Evolutionary conservation across 192 early-diverging fungal genomes (phyloP), one percentile per base, ranked within the genome.

Genomic region (Coemansia reversa): DNA sequence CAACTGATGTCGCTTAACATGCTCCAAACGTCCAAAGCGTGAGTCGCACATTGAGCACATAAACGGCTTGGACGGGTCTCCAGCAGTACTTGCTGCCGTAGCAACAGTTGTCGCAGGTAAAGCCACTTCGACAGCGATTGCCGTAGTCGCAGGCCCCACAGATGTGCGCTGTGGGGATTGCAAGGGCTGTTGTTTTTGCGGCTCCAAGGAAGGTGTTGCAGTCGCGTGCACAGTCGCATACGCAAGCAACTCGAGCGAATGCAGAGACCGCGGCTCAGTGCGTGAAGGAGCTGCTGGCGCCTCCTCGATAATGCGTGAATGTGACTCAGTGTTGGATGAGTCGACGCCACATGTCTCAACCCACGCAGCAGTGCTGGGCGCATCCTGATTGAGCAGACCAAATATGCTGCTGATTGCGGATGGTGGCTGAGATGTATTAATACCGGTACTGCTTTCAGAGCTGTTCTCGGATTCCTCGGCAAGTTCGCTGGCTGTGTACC

Each of bases 1-100:
- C 42, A 79, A 68, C n/a, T 76, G 74, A 58, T 84, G 82, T 5
- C 82, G 67, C 49, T 71, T 74, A 45, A 84, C 69, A 47, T 84
- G 82, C 63, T 84, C 82, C 47, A 79, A 55, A 14, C 82, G 70
- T 19, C 77, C 78, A 60, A 84, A 84, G 45, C 84, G 82, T 33
- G 86, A 84, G 54, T 79, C 79, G 65, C 90, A 92, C 25, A 70
- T 32, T 3, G 73, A 51, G 64, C 79, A 82, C 58, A 65, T 73
- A 30, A 82, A 82, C 5, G 79, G 79, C 58, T 82, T 82, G 19
- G 67, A 24, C 14, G 73, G 74, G 35, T 82, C 71, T 24, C 64
- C 66, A 30, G 42, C 62, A 32, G 18, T 25, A 5, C 47, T 39
- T 14, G 19, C 60, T 16, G 27, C 20, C 48, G 32, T 11, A 16